A percentile compares a stretch with the other conserved stretches of the same genome.
Evolutionary conservation across 1,139 yeast species (phyloP).

Genomic region (Taphrina wiesneri): DNA sequence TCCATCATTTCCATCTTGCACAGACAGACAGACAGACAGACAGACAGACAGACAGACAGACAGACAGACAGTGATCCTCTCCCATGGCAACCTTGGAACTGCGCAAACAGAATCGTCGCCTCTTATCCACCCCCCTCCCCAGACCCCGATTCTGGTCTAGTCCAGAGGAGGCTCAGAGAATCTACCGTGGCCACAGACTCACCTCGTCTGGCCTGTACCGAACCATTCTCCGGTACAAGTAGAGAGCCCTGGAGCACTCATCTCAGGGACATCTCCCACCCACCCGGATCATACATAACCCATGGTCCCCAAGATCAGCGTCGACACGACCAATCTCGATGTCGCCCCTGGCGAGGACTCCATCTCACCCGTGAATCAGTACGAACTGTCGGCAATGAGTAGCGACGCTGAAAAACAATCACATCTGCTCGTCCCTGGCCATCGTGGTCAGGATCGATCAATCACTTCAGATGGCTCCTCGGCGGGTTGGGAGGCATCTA

Average conservation of each 20-base stretch:
- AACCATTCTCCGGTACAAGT: not conserved
- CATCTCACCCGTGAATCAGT: not conserved
- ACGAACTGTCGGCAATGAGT: not conserved
- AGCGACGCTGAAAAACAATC: not conserved
- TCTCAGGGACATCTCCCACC: too few relatives aligned
- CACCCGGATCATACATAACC: not conserved
- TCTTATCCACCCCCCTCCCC: not conserved
- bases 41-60: not conserved
- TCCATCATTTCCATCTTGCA: too few relatives aligned
- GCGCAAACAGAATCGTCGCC: not conserved
- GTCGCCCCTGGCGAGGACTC: not conserved
- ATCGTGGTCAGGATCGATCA: not conserved
- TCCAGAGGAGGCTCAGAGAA: too few relatives aligned
- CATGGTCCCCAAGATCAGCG: constrained; percentile 15
- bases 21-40: not conserved
- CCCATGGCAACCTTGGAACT: not conserved
- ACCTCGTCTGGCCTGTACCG: not conserved
- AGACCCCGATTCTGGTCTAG: too few relatives aligned
- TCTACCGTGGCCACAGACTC: not conserved
- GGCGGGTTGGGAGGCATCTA: constrained; percentile 12
- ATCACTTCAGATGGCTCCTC: constrained; percentile 6
- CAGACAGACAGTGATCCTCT: not conserved
- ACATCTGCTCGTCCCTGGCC: constrained; percentile 15
- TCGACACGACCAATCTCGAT: constrained; percentile 21
- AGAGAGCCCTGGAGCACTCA: too few relatives aligned